Evolutionary conservation across 2,329 filamentous ascomycete genomes (phyloP).

Genomic region (Tolypocladium paradoxum): DNA sequence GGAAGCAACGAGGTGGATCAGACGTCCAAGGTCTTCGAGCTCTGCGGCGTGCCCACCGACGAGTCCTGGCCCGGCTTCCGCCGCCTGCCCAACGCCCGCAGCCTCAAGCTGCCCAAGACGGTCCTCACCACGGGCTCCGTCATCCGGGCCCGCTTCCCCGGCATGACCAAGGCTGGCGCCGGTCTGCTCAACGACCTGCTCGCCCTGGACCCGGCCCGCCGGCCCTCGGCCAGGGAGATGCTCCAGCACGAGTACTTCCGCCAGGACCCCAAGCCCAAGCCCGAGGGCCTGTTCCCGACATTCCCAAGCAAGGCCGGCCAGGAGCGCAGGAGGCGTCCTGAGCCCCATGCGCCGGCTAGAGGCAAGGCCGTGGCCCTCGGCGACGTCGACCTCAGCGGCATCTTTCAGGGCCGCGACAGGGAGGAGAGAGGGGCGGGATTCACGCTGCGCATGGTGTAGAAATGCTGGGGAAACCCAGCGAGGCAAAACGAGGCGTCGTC

Average conservation of each 20-base stretch:
- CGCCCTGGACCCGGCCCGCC: conserved; percentile 58
- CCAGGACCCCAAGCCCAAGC: conserved; percentile 84
- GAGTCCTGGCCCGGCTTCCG: conserved; percentile 79
- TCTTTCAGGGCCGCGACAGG: conserved; percentile 56
- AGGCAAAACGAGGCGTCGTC: neutral
- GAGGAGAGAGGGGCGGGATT: conserved; percentile 58
- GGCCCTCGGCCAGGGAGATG: conserved; percentile 64
- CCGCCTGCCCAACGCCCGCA: conserved; percentile 75
- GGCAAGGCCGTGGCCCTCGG: conserved; percentile 53
- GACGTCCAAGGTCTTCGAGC: conserved; percentile 74
- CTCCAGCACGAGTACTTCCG: conserved; percentile 74
- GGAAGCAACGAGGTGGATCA: conserved; percentile 91
- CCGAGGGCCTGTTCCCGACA: conserved; percentile 86
- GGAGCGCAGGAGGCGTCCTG: conserved; percentile 63
- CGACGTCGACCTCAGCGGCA: conserved; percentile 55
- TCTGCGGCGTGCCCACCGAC: conserved; percentile 78
- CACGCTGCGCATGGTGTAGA: conserved; percentile 48
- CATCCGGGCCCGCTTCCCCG: conserved; percentile 69
- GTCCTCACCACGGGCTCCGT: conserved; percentile 34
- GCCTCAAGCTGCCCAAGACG: conserved; percentile 55
- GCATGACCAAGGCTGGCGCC: conserved; percentile 65
- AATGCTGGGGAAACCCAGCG: neutral
- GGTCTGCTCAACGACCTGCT: conserved; percentile 60
- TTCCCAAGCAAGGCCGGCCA: conserved; percentile 93
- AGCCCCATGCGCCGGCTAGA: conserved; percentile 72